Evolutionary conservation across 768 basidiomycete genomes (phyloP), one percentile per base, ranked within the genome.

Genomic region (Ephemerocybe angulata): DNA sequence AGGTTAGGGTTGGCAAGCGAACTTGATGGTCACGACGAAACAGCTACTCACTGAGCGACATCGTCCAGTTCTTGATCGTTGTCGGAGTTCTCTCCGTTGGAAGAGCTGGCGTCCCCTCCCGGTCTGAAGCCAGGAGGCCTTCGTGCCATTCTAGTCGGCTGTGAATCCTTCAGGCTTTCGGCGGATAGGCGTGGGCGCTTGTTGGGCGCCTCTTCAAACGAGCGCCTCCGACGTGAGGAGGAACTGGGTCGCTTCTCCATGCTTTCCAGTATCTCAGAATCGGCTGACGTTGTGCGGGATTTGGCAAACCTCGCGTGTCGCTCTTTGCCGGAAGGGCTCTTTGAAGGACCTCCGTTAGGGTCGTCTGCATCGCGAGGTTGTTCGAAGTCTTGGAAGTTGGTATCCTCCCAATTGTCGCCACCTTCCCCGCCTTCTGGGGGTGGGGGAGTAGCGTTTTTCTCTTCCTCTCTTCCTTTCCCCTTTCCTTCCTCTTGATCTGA

Each of bases 231-330:
- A 22, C 21, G n/a, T n/a, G n/a, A n/a, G n/a, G n/a, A n/a, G n/a
- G n/a, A n/a, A n/a, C n/a, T n/a, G n/a, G n/a, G n/a, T n/a, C n/a
- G n/a, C n/a, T n/a, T n/a, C n/a, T n/a, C n/a, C n/a, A n/a, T n/a
- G n/a, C n/a, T n/a, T n/a, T n/a, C n/a, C n/a, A n/a, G n/a, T n/a
- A n/a, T n/a, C n/a, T n/a, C n/a, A n/a, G n/a, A n/a, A n/a, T n/a
- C n/a, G n/a, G n/a, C n/a, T n/a, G n/a, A n/a, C n/a, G n/a, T n/a
- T n/a, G n/a, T n/a, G n/a, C n/a, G n/a, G n/a, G n/a, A n/a, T n/a
- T n/a, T n/a, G n/a, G 48, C 48, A 21, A 50, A 50, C 5, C 48
- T 28, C 19, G 48, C 48, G 31, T 33, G 48, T n/a, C 48, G 48
- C 48, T 33, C 43, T 4, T n/a, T 6, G 31, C 38, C 21, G n/a